phyloP scores from a whole-genome alignment of 495 filamentous ascomycete genomes.

The Penicillium goetzii region DNA sequence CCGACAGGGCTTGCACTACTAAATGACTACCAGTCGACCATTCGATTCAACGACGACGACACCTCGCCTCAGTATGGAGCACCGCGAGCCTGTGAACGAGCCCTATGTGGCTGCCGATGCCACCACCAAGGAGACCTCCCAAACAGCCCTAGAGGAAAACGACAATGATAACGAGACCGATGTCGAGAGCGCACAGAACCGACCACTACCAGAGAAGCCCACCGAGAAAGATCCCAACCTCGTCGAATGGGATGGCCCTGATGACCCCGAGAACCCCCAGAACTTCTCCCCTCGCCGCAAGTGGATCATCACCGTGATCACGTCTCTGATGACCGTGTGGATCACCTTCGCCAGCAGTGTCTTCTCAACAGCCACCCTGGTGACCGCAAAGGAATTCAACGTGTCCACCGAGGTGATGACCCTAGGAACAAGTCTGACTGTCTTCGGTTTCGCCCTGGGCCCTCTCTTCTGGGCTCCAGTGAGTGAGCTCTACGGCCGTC shows the following conservation, averaged over 20 bases:
- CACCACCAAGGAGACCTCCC: conserved; percentile 9
- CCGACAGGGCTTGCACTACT: background rate
- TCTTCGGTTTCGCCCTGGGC: conserved; percentile 59
- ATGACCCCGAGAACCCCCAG: conserved; percentile 73
- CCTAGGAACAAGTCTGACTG: conserved; percentile 58
- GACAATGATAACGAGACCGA: conserved; percentile 23
- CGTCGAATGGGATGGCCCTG: conserved; percentile 48
- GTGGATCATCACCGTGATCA: conserved; percentile 69
- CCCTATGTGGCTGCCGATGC: background rate
- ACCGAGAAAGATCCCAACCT: conserved; percentile 45
- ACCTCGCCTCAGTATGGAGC: conserved; percentile 32
- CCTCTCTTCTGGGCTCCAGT: conserved; percentile 60
- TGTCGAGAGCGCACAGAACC: conserved; percentile 24
- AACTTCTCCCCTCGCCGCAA: conserved; percentile 67
- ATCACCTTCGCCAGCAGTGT: conserved; percentile 63
- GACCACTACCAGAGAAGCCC: conserved; percentile 16
- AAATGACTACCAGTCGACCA: conserved; percentile 11
- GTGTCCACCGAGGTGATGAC: conserved; percentile 60
- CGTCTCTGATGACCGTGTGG: conserved; percentile 60
- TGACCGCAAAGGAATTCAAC: conserved; percentile 52
- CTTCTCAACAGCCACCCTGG: conserved; percentile 58
- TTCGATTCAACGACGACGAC: conserved; percentile 31
- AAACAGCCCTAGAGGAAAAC: conserved; percentile 6
- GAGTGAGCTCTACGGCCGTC: conserved; percentile 62
- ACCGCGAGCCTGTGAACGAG: conserved; percentile 11